Evolutionary conservation across 305 asterid genomes (phyloP).

Genomic region (Stenogyne calaminthoides): DNA sequence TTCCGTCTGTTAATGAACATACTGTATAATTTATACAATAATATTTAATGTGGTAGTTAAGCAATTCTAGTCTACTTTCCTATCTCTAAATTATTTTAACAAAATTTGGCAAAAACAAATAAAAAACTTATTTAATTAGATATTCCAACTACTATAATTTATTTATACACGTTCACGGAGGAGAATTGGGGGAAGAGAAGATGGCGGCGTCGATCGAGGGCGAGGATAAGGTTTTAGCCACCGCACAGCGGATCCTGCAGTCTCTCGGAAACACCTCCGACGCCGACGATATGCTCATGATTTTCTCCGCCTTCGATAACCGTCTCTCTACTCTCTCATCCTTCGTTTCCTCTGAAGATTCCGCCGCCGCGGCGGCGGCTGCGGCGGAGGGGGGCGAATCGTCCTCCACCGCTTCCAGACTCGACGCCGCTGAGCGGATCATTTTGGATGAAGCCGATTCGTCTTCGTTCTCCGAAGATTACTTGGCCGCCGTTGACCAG

Average conservation of each 20-base stretch:
- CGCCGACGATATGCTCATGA: constrained; percentile 76
- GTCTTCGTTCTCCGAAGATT: constrained; percentile 46
- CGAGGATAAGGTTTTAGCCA: constrained; percentile 77
- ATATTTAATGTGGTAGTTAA: too few species aligned
- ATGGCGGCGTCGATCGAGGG: constrained; percentile 83
- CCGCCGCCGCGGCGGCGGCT: constrained; percentile 8
- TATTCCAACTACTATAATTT: neutral
- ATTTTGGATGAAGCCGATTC: constrained; percentile 48
- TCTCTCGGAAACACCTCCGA: constrained; percentile 68
- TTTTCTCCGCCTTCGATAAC: constrained; percentile 77
- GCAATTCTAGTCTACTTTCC: too few species aligned
- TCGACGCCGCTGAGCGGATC: constrained; percentile 64
- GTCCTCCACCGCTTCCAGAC: constrained; percentile 41
- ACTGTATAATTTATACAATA: too few species aligned
- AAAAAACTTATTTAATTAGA: too few species aligned
- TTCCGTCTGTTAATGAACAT: too few species aligned
- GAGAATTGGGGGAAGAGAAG: neutral
- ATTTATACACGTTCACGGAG: neutral
- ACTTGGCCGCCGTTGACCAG: constrained; percentile 68
- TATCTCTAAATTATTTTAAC: neutral
- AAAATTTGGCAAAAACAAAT: neutral
- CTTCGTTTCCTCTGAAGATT: constrained; percentile 47
- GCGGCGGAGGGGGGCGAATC: constrained; percentile 17
- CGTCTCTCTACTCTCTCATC: constrained; percentile 77
- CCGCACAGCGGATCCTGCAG: constrained; percentile 92